Percentiles rank a stretch among this genome's conserved stretches.
Evolutionary conservation across 2,329 filamentous ascomycete genomes (phyloP).

Genomic region (Chalaropsis ovoidea): DNA sequence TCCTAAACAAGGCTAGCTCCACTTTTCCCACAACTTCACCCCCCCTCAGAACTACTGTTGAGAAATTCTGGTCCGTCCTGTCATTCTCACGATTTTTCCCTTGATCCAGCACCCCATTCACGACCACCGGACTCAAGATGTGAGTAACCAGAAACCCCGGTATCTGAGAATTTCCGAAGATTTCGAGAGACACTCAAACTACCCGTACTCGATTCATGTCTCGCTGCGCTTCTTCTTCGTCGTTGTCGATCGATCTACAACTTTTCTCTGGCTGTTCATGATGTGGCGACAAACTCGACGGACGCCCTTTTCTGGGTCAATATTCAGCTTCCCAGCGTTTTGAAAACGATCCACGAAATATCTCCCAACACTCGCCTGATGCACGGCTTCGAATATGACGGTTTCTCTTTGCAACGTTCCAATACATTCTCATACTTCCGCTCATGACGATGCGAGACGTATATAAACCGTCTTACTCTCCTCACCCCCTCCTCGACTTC

Average conservation of each 20-base stretch:
- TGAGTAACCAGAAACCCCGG: conserved; percentile 31
- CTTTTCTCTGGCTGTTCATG: conserved; percentile 2
- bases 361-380: background rate
- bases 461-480: background rate
- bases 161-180: background rate
- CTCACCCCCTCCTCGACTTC: background rate
- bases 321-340: background rate
- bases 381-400: background rate
- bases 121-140: conserved; percentile 39
- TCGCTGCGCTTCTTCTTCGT: conserved; percentile 8
- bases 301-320: background rate
- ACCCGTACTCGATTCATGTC: background rate
- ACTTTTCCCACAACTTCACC: conserved; percentile 25
- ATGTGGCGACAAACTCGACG: conserved; percentile 6
- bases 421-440: background rate
- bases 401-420: background rate
- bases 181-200: conserved; percentile 7
- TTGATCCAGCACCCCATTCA: conserved; percentile 32
- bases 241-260: conserved; percentile 2
- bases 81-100: conserved; percentile 25
- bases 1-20: conserved; percentile 22
- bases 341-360: background rate
- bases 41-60: conserved; percentile 25
- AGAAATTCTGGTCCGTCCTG: conserved; percentile 25
- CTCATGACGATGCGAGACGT: background rate